Evolutionary conservation across 139 green algal genomes (phyloP), one percentile per base, ranked within the genome.

Genomic region (Limnomonas spitsbergensis): DNA sequence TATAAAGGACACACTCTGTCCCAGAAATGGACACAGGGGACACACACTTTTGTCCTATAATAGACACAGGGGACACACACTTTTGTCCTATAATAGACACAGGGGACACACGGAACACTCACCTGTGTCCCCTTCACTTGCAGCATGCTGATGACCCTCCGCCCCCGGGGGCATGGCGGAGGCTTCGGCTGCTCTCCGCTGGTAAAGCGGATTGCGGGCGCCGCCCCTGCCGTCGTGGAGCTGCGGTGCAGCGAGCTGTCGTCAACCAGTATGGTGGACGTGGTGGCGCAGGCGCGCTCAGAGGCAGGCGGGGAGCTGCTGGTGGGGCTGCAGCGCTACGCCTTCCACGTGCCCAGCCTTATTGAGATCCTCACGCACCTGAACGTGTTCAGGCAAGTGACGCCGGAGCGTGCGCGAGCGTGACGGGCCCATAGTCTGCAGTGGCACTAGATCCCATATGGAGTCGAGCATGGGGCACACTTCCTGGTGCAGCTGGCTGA

Each of bases 261-360:
- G 14, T 75, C 68, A 4, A 27, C 35, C 6, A 40, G 14, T 7
- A 75, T 75, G 68, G 68, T 52, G 20, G 36, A 75, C 7, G 68
- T 40, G 26, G 34, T 73, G 53, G 53, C 54, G 53, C 3, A 26
- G 1, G 40, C 69, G 3, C 35, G 74, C 71, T 53, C 39, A 35
- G 6, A 77, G 38, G 29, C 70, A 67, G 40, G 40, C n/a, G 70
- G 70, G 9, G 70, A 61, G 4, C 3, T 77, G 38, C 38, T 42
- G 39, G 70, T 77, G 7, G 70, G 70, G 31, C 38, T 77, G 38
- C 70, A 77, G 26, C 38, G 70, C 39, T 77, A 77, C 40, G n/a
- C 31, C 34, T 77, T 66, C 40, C 70, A 77, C 40, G 4, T 77
- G 26, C 70, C 70, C 70, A 42, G 27, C 39, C 68, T 75, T 20